Evolutionary conservation across 352 stramenopile genomes (phyloP), one percentile per base, ranked within the genome.

Genomic region (Sclerospora graminicola): DNA sequence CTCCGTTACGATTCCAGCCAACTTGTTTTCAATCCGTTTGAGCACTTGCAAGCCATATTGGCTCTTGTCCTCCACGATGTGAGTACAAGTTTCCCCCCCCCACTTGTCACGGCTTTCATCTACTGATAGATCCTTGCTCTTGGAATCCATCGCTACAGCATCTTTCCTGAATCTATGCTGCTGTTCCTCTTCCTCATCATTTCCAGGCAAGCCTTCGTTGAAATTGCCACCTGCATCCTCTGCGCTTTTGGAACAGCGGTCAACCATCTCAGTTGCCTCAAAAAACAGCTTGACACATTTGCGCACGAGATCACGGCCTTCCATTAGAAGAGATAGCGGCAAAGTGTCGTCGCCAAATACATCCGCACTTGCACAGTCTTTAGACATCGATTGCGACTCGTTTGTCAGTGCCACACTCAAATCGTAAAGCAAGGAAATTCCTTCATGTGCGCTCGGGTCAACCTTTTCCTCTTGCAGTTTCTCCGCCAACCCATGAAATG

Each of bases 1-100:
- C 26, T 83, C 66, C 2, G 57, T 42, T n/a, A 75, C 61, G 1
- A 63, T 45, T 5, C 81, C 81, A 10, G 54, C 65, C 24, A 92
- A 48, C 35, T 92, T 92, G 19, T 87, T 65, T 38, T 89, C 74
- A 23, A 92, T 78, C 0, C 74, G 75, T 16, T 67, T 62, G 7
- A 90, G 48, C 4, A 90, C 78, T 47, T 86, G 73, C 8, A 88
- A 38, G 0, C 73, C 81, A 33, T 80, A 75, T 15, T 48, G 52
- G 48, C 64, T 92, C 45, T 65, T 69, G 31, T 54, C 48, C 21
- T 57, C 45, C 10, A 50, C 18, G 18, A 10, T 47, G 29, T 18
- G 16, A 38, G 24, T 20, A 38, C 29, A 32, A 23, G 14, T 49
- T 8, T 18, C 21, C 9, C n/a, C n/a, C n/a, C n/a, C n/a, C n/a